Evolutionary conservation across 1,139 yeast genomes (phyloP).

Genomic region (Yamadazyma sp.): DNA sequence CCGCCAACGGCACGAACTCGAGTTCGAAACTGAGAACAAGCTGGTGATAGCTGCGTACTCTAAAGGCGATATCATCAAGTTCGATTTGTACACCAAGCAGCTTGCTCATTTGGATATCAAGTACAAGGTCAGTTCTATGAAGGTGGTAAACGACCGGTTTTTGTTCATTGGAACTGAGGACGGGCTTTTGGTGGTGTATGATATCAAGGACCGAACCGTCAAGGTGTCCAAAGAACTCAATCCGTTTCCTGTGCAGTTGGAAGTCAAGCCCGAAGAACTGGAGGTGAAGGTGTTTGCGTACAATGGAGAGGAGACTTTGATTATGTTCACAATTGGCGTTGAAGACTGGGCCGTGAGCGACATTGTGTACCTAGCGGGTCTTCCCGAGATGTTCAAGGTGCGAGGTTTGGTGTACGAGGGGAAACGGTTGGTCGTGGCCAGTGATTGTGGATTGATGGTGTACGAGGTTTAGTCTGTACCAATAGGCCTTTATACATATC

Average conservation of each 20-base stretch:
- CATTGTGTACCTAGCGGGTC: constrained; percentile 21
- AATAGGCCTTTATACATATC: too few species aligned
- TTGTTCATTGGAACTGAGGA: constrained; percentile 25
- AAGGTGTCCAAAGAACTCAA: constrained; percentile 13
- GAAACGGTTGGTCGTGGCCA: constrained; percentile 12
- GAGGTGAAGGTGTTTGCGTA: constrained; percentile 11
- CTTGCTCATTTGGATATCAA: constrained; percentile 17
- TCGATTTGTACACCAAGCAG: constrained; percentile 18
- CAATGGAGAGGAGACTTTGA: constrained; percentile 25
- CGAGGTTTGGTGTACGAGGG: constrained; percentile 13
- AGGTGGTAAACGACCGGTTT: constrained; percentile 12
- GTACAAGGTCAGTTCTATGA: constrained; percentile 15
- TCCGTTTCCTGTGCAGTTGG: constrained; percentile 8
- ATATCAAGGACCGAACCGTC: constrained; percentile 6
- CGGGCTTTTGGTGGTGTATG: constrained; percentile 21
- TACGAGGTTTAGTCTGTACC: too few species aligned
- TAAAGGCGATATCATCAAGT: constrained; percentile 39
- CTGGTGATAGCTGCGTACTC: constrained; percentile 41
- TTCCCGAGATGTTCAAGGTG: constrained; percentile 22
- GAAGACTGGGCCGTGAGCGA: constrained; percentile 4
- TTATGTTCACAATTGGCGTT: constrained; percentile 15
- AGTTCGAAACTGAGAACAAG: constrained; percentile 29
- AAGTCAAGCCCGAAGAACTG: background rate
- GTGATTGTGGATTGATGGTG: constrained; percentile 14
- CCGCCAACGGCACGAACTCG: constrained; percentile 5